Conservation (phyloP, 495 filamentous ascomycete species). For the Xylaria castorea region DNA sequence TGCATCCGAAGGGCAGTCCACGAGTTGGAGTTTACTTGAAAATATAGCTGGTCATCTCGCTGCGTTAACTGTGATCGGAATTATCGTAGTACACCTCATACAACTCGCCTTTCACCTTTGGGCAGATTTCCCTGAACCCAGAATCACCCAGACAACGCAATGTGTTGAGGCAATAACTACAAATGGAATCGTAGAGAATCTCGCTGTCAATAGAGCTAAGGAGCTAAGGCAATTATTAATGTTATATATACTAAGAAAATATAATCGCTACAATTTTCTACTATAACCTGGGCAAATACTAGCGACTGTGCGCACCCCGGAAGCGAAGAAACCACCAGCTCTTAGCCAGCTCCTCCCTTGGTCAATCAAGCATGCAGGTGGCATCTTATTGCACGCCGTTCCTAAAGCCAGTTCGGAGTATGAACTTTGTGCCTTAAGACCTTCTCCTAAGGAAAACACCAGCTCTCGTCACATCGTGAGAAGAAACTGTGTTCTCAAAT, state of each 20-base stretch:
- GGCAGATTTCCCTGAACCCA: background rate
- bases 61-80: background rate
- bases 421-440: no score
- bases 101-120: background rate
- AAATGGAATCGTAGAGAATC: background rate
- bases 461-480: no score
- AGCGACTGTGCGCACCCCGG: conserved; percentile 68
- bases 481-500: no score
- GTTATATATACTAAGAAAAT: background rate
- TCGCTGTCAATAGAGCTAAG: background rate
- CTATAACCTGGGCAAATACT: conserved; percentile 48
- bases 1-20: background rate
- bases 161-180: background rate
- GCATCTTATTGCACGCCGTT: conserved; percentile 65
- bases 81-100: background rate
- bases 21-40: background rate
- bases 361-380: conserved; percentile 65
- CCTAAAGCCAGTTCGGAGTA: no score
- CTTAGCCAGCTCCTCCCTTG: conserved; percentile 76
- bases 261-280: background rate
- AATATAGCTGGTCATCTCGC: background rate
- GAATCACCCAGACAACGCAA: background rate
- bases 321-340: conserved; percentile 63
- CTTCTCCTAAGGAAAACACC: no score
- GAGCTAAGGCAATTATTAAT: background rate